Percentiles rank a stretch among this genome's conserved stretches.
Conservation (phyloP, 257 asterid species). For the Lycium barbarum region DNA sequence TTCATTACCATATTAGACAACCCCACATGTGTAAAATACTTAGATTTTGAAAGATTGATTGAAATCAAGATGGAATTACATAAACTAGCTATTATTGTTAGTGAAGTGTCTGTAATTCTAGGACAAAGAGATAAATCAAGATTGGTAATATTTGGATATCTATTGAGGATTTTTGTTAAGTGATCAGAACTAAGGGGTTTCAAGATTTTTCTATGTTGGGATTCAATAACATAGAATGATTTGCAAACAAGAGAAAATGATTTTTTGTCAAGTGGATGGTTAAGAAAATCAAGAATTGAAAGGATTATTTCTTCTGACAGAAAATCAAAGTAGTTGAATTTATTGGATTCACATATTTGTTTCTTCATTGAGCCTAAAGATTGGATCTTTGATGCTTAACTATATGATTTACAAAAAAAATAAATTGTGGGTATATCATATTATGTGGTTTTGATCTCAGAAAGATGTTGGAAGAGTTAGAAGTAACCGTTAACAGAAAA, state of each 20-base stretch:
- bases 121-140: constrained; percentile 81
- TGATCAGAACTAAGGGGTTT: constrained; percentile 70
- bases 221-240: constrained; percentile 63
- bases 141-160: constrained; percentile 55
- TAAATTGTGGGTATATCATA: too few relatives aligned
- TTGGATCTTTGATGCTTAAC: neutral
- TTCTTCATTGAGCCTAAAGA: constrained; percentile 55
- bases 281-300: constrained; percentile 26
- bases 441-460: too few relatives aligned
- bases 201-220: constrained; percentile 66
- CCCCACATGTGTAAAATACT: constrained; percentile 61
- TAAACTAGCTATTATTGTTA: constrained; percentile 43
- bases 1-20: constrained; percentile 59
- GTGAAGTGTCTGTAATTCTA: constrained; percentile 59
- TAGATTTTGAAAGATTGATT: constrained; percentile 74
- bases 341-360: constrained; percentile 31
- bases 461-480: neutral
- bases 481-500: constrained; percentile 58
- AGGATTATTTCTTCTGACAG: too few relatives aligned
- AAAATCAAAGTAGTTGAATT: too few relatives aligned
- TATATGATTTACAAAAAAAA: too few relatives aligned
- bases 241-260: constrained; percentile 79
- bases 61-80: constrained; percentile 57
- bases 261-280: constrained; percentile 56
- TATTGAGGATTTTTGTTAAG: constrained; percentile 47